Conservation (phyloP, 139 green algal species). For the Gonium pectorale region DNA sequence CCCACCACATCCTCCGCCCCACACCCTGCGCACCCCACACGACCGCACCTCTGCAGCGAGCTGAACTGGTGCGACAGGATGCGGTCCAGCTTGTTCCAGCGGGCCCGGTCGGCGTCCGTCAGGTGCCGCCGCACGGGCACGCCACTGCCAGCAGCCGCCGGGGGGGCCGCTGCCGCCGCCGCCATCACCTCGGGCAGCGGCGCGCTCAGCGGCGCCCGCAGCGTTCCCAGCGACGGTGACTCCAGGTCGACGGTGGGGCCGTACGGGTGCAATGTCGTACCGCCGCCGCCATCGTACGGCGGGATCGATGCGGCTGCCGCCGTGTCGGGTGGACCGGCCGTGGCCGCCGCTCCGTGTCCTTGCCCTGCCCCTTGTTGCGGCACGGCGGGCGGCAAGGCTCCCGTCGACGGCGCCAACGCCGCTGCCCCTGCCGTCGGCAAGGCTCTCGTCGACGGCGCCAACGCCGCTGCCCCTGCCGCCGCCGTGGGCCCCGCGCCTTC, state of each 20-base stretch:
- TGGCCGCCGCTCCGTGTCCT: neutral
- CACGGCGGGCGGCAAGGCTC: neutral
- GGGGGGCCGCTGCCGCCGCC: constrained; percentile 2
- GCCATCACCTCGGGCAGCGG: constrained; percentile 46
- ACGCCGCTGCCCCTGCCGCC: neutral
- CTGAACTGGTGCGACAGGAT: constrained; percentile 40
- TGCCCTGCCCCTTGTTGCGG: neutral
- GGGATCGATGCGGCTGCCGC: too few relatives aligned
- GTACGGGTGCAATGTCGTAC: too few relatives aligned
- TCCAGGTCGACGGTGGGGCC: constrained; percentile 20
- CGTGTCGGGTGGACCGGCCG: too few relatives aligned
- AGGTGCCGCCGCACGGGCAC: constrained; percentile 33
- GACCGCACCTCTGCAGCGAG: constrained; percentile 32
- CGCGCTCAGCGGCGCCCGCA: constrained; percentile 35
- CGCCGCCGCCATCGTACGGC: too few relatives aligned
- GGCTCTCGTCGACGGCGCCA: too few relatives aligned
- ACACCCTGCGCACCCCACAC: neutral
- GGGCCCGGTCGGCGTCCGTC: constrained; percentile 32
- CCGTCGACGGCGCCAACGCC: neutral
- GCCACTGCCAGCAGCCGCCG: neutral
- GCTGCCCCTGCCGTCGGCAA: too few relatives aligned
- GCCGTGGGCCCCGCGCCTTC: neutral
- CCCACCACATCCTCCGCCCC: neutral
- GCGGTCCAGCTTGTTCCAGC: constrained; percentile 43
- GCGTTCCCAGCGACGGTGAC: constrained; percentile 38